Conservation (phyloP, 1,284 basidiomycete genomes). For the Melampsora americana region DNA sequence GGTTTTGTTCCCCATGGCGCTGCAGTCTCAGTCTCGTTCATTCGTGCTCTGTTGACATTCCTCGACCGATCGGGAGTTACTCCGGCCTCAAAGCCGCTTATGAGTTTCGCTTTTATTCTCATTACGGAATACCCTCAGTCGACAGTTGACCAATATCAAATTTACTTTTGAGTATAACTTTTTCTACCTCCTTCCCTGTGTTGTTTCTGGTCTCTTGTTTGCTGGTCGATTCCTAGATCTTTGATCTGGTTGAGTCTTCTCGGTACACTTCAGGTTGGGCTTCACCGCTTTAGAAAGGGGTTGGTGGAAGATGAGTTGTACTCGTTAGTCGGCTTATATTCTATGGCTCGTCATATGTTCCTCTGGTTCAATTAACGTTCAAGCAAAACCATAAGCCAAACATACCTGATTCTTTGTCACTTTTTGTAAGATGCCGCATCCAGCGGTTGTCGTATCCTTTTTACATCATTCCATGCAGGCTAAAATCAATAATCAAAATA, state of each 20-base stretch:
- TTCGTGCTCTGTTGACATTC: constrained; percentile 5
- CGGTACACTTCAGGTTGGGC: background rate
- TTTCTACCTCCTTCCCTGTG: background rate
- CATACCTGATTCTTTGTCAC: background rate
- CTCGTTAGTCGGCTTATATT: constrained; percentile 42
- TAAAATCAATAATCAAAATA: too few relatives aligned
- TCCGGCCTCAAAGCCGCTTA: constrained; percentile 16
- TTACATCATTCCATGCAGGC: too few relatives aligned
- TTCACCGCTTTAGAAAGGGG: constrained; percentile 5
- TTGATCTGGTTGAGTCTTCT: constrained; percentile 6
- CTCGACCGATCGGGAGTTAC: constrained; percentile 44
- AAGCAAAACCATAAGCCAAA: constrained; percentile 44
- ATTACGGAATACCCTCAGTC: constrained; percentile 45
- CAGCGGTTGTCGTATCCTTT: too few relatives aligned
- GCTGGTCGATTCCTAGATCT: constrained; percentile 11
- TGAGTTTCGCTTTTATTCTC: constrained; percentile 43
- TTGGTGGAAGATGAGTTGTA: background rate
- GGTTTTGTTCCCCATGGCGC: background rate
- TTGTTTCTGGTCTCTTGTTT: constrained; percentile 5
- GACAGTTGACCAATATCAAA: constrained; percentile 38
- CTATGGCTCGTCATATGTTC: constrained; percentile 44
- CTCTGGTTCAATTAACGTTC: constrained; percentile 44
- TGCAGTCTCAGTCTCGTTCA: constrained; percentile 21
- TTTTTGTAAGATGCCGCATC: too few relatives aligned
- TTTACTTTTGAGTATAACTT: background rate